These are phyloP conservation scores for Raphanus raphanistrum DNA, from an alignment of 345 rosid genomes.

Conservation along the genomic window DNA sequence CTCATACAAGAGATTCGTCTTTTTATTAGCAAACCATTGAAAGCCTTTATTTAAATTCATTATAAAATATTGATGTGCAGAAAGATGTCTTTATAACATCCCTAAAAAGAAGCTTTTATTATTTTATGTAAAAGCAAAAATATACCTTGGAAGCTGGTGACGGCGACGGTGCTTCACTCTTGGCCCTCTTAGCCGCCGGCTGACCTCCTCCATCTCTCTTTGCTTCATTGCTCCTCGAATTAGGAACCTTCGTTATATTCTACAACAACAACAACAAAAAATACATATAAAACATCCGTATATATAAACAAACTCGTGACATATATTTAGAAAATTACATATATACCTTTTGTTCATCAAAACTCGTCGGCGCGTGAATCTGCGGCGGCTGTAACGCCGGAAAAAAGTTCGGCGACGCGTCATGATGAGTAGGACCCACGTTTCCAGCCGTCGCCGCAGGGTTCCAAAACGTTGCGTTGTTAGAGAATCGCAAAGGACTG, in stretches of 20 bases:
- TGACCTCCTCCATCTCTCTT: conserved; percentile 77
- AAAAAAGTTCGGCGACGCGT: conserved; percentile 59
- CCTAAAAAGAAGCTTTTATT: conserved; percentile 8
- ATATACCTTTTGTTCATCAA: conserved; percentile 50
- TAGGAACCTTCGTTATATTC: conserved; percentile 55
- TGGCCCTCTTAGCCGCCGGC: conserved; percentile 62
- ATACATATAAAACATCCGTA: not conserved
- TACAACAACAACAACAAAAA: conserved; percentile 20
- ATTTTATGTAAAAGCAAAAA: conserved; percentile 16
- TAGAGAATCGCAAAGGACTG: conserved; percentile 67
- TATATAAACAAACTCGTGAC: not conserved
- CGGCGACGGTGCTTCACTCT: conserved; percentile 72
- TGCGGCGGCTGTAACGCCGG: conserved; percentile 62
- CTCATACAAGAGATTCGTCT: conserved; percentile 7
- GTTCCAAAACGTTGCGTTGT: conserved; percentile 91
- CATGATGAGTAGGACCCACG: conserved; percentile 52
- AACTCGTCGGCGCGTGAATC: conserved; percentile 46
- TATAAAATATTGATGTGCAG: conserved; percentile 13
- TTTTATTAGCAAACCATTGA: not conserved
- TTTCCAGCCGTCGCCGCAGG: conserved; percentile 42
- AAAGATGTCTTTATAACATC: conserved; percentile 16
- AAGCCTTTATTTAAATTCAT: not conserved
- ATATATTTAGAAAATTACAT: not conserved
- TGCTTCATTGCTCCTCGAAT: conserved; percentile 47
- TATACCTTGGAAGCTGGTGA: conserved; percentile 90